A percentile compares a stretch with the other conserved stretches of the same genome.
phyloP scores from a whole-genome alignment of 2,329 filamentous ascomycete genomes.

The Coleophoma cylindrospora region DNA sequence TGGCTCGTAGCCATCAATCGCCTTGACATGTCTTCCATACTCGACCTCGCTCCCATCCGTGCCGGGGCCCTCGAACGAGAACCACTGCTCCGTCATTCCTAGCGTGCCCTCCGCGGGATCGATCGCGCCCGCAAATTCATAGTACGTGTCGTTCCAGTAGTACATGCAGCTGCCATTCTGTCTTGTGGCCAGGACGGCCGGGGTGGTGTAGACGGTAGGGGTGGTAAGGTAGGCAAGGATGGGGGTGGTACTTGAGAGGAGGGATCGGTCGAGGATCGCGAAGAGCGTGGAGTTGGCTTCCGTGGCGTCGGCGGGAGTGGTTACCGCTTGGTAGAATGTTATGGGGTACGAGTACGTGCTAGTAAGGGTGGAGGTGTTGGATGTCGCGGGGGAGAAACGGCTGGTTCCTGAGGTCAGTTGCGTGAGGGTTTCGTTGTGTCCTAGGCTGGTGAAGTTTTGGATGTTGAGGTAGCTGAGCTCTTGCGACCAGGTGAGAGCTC shows the following conservation, averaged over 20 bases:
- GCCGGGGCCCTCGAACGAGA: slow-evolving; percentile 5
- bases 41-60: slow-evolving; percentile 1
- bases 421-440: slow-evolving; percentile 14
- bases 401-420: slow-evolving; percentile 10
- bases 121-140: slow-evolving; percentile 15
- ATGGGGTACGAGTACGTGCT: slow-evolving; percentile 13
- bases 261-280: slow-evolving; percentile 11
- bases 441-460: slow-evolving; percentile 11
- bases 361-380: not conserved
- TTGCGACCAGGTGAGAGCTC: slow-evolving; percentile 11
- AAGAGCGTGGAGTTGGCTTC: slow-evolving; percentile 9
- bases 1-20: slow-evolving; percentile 18
- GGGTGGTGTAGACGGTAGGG: slow-evolving; percentile 1
- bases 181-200: slow-evolving; percentile 6
- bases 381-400: slow-evolving; percentile 5
- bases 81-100: slow-evolving; percentile 16
- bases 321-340: slow-evolving; percentile 8
- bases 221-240: slow-evolving; percentile 15
- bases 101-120: slow-evolving; percentile 11
- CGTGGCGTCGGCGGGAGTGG: slow-evolving; percentile 6
- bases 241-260: slow-evolving; percentile 4
- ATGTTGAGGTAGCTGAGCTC: slow-evolving; percentile 11
- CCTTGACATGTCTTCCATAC: slow-evolving; percentile 17
- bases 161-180: slow-evolving; percentile 15
- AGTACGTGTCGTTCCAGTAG: slow-evolving; percentile 18